A percentile compares a stretch with the other conserved stretches of the same genome.
Conservation (phyloP, 164 flowering plant genomes). For the Annona squamosa region DNA sequence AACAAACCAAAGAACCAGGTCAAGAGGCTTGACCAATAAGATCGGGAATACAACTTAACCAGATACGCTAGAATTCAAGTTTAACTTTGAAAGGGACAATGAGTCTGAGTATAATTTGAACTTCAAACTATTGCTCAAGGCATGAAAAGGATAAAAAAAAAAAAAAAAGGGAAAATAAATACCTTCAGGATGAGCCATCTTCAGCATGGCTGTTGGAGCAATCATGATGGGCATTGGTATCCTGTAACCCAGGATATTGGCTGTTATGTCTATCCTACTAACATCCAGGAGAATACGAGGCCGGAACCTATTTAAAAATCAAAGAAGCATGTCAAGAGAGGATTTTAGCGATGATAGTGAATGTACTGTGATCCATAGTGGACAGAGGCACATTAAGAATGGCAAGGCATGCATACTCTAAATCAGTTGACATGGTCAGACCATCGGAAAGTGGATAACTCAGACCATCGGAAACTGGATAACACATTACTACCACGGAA, state of each 20-base stretch:
- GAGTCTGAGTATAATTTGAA: background rate
- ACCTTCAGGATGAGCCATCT: constrained; percentile 95
- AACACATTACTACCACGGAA: background rate
- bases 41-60: no score
- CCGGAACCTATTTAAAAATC: constrained; percentile 43
- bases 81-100: no score
- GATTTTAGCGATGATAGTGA: background rate
- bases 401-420: background rate
- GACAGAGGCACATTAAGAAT: background rate
- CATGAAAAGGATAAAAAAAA: background rate
- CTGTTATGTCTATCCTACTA: constrained; percentile 60
- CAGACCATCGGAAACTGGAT: background rate
- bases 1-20: no score
- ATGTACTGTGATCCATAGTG: background rate
- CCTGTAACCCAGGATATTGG: constrained; percentile 70
- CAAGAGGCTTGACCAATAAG: no score
- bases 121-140: background rate
- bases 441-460: background rate
- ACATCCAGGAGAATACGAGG: constrained; percentile 89
- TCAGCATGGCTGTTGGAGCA: constrained; percentile 88
- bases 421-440: background rate
- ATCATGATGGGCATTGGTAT: constrained; percentile 90
- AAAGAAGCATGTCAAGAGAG: background rate
- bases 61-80: no score
- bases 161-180: background rate